phyloP scores from a whole-genome alignment of 2,329 filamentous ascomycete genomes.

The Phialophora tarda region DNA sequence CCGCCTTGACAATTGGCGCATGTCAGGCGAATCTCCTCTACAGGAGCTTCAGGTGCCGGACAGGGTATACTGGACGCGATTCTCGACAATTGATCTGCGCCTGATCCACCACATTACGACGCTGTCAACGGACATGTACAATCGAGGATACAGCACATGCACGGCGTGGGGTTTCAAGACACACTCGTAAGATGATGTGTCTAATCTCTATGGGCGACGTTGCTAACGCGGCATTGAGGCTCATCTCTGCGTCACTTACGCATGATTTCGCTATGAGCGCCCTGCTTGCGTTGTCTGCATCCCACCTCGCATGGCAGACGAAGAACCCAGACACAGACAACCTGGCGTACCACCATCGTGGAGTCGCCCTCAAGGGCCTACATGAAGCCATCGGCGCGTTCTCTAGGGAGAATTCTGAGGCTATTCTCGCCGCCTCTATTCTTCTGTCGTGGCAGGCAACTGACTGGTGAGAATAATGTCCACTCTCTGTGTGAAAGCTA shows the following conservation, averaged over 20 bases:
- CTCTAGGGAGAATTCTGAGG: slow-evolving; percentile 84
- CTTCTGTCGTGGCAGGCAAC: slow-evolving; percentile 94
- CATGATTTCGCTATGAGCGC: slow-evolving; percentile 93
- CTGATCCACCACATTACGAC: slow-evolving; percentile 89
- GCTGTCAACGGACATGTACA: slow-evolving; percentile 80
- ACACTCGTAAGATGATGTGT: slow-evolving; percentile 71
- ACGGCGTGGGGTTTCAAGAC: slow-evolving; percentile 93
- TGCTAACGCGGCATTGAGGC: slow-evolving; percentile 58
- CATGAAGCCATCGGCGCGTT: slow-evolving; percentile 87
- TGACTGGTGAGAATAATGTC: slow-evolving; percentile 75
- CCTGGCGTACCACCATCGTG: slow-evolving; percentile 87
- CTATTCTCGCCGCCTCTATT: slow-evolving; percentile 86
- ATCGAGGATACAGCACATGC: slow-evolving; percentile 78
- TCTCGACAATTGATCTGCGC: slow-evolving; percentile 78
- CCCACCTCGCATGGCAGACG: slow-evolving; percentile 88
- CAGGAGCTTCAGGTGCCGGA: slow-evolving; percentile 78
- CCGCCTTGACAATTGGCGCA: slow-evolving; percentile 80
- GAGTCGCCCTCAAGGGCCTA: slow-evolving; percentile 81
- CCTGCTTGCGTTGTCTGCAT: slow-evolving; percentile 89
- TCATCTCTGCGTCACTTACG: slow-evolving; percentile 79
- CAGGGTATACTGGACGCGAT: slow-evolving; percentile 72
- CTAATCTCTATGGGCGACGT: slow-evolving; percentile 32
- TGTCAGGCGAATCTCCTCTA: slow-evolving; percentile 84
- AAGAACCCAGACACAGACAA: slow-evolving; percentile 83
- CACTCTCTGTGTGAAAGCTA: slow-evolving; percentile 42